These are phyloP conservation scores for Exophiala sp. DNA, from an alignment of 2,329 filamentous ascomycete species.

Conservation along the genomic window DNA sequence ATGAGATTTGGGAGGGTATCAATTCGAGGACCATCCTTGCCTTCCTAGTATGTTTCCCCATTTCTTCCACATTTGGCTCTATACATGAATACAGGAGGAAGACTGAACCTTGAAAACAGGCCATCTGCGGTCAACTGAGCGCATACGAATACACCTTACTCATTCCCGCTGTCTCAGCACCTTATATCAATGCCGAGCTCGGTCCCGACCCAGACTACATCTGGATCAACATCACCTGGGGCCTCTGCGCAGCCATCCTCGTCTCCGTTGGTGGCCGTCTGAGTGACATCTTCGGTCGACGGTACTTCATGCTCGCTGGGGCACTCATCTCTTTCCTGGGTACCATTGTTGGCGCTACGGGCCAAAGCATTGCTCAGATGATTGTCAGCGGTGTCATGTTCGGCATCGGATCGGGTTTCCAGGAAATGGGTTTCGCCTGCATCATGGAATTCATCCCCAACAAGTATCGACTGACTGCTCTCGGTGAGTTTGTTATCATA, in stretches of 20 bases:
- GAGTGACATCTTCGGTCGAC: conserved; percentile 36
- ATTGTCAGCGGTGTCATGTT: conserved; percentile 38
- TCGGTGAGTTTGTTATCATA: conserved; percentile 34
- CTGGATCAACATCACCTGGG: conserved; percentile 18
- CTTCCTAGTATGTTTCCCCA: conserved; percentile 7
- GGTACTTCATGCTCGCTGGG: conserved; percentile 35
- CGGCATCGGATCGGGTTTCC: conserved; percentile 38
- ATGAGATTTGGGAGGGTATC: conserved; percentile 14
- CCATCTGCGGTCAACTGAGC: conserved; percentile 15
- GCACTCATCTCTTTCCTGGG: conserved; percentile 37
- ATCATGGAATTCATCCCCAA: conserved; percentile 41
- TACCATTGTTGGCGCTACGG: conserved; percentile 37
- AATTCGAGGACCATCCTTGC: conserved; percentile 11
- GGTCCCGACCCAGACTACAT: conserved; percentile 5
- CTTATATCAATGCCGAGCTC: conserved; percentile 15
- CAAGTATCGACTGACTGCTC: conserved; percentile 35
- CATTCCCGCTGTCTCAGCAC: conserved; percentile 8
- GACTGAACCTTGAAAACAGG: conserved; percentile 3
- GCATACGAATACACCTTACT: conserved; percentile 15
- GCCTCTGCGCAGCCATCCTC: conserved; percentile 10
- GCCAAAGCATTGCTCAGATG: conserved; percentile 36
- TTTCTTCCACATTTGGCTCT: background rate
- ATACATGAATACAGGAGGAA: background rate
- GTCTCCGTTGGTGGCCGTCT: conserved; percentile 35
- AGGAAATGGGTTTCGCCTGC: conserved; percentile 40